Base-by-base conservation (phyloP, 2,329 filamentous ascomycete species). In the Malbranchea cinnamomea region DNA sequence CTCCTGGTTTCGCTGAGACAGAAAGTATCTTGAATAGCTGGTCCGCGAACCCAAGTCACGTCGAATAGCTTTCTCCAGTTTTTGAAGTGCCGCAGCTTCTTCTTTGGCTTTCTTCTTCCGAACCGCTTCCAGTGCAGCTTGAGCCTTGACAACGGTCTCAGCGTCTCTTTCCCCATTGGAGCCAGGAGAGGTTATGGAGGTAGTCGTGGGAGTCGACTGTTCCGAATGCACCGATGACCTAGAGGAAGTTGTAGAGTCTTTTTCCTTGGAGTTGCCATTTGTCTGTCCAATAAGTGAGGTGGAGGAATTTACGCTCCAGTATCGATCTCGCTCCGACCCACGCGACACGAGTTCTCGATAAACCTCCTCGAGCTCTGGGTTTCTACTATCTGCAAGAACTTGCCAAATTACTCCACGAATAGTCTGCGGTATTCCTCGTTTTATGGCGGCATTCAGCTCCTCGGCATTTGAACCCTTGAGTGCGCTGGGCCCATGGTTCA, bases 351-450 rank as follows among this genome's bases (percentile, higher is more conserved):
- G 66, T 36, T 91, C 84, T 39, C 68, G 71, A 57, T 95, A 98
- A n/a, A 84, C 70, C 10, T 65, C 59, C 54, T 98, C 89, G 11
- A 98, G 61, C 25, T 91, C 83, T 37, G 87, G 78, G 43, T 83
- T 92, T 55, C 93, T 92, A 59, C 85, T 94, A 49, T 93, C 83
- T 3, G 89, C 84, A 37, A 98, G 62, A 5, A 95, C 87, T 56
- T 98, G 89, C 89, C 89, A 98, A 29, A 98, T 85, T 2, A 98
- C 89, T n/a, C 89, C 91, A 35, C 89, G 76, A 37, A 98, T 93
- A 3, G 85, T 87, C 41, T 78, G 84, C 1, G 89, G 89, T 34
- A 98, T 98, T 18, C 89, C 89, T 22, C 78, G 80, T 28, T 87
- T 81, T 43, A 98, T 94, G 13, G 89, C 85, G 41, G 69, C 73